Base-by-base conservation (phyloP, 768 basidiomycete species). In the Tricholoma bakamatsutake region DNA sequence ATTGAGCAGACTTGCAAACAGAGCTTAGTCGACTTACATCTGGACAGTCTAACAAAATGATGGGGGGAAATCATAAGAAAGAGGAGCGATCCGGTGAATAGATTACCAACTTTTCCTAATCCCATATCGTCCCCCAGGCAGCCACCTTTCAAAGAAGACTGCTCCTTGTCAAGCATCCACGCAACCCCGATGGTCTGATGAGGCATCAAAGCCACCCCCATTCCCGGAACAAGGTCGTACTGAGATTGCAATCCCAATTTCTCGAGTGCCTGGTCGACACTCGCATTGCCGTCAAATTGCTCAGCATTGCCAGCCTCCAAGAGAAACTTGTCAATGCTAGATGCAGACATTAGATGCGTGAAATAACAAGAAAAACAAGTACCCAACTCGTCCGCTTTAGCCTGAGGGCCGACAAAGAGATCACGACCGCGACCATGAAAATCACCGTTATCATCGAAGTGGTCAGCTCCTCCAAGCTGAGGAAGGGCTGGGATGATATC, bases 181-280 rank as follows among this genome's bases (percentile, higher is more conserved):
- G 78, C 73, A 1, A 80, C 80, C 7, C 78, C 80, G 50, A 90
- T 80, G 15, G 78, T 72, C 61, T 88, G 84, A 66, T 89, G 88
- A 9, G 87, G 77, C 82, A 89, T 82, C 34, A 89, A 69, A 0
- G 77, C 66, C 24, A 88, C 73, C 13, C 72, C 73, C 78, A 90
- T 82, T 4, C 82, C 83, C 0, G 81, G 81, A 1, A 89, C 56
- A 21, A 73, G 65, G 28, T 81, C 72, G 37, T 76, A 71, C 51
- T 82, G 71, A 34, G 59, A 65, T n/a, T 67, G 62, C 34, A 91
- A 67, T 0, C 77, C 78, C 18, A 91, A 75, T 54, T 74, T 74
- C 39, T 73, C 61, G 0, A 87, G 71, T 0, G 84, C 84, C 18
- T 78, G 72, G 15, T 82, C 81, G 12, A 91, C 76, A 27, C 71